A percentile compares a stretch with the other conserved stretches of the same genome.
phyloP scores from a whole-genome alignment of 1,284 basidiomycete genomes.

The Trichosporon sp. region DNA sequence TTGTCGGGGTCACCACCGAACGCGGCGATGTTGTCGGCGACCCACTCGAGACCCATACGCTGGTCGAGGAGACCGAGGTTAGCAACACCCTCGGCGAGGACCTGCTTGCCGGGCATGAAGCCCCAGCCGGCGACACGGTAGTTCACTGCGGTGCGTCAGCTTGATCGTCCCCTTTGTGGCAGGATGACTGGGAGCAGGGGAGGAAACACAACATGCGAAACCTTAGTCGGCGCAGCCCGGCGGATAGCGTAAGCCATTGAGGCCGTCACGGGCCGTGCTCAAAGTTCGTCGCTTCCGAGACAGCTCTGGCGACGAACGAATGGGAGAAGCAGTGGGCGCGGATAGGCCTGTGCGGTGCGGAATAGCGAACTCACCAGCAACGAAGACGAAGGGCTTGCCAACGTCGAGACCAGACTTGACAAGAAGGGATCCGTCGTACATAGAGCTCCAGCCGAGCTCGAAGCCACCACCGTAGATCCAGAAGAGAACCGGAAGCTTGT shows the following conservation, averaged over 20 bases:
- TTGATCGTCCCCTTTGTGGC: not conserved
- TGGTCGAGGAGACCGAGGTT: constrained; percentile 53
- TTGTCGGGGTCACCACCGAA: constrained; percentile 43
- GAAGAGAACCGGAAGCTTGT: constrained; percentile 31
- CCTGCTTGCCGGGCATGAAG: constrained; percentile 51
- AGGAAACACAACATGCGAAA: no score
- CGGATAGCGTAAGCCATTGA: not conserved
- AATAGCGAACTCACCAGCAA: constrained; percentile 40
- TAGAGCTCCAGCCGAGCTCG: constrained; percentile 18
- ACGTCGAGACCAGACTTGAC: constrained; percentile 6
- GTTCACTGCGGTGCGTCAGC: constrained; percentile 46
- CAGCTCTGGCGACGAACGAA: not conserved
- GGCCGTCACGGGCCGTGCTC: not conserved
- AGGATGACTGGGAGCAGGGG: no score
- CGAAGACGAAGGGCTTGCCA: constrained; percentile 53
- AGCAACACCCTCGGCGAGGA: constrained; percentile 51
- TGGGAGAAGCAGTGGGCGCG: not conserved
- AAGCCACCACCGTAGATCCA: constrained; percentile 37
- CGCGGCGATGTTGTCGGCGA: constrained; percentile 34
- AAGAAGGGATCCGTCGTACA: constrained; percentile 17
- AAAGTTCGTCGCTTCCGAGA: not conserved
- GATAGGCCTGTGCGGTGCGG: not conserved
- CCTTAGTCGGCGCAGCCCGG: not conserved
- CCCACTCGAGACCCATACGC: constrained; percentile 39
- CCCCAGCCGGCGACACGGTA: constrained; percentile 51